phyloP scores from a whole-genome alignment of 306 rosid species.

The Pueraria montana region DNA sequence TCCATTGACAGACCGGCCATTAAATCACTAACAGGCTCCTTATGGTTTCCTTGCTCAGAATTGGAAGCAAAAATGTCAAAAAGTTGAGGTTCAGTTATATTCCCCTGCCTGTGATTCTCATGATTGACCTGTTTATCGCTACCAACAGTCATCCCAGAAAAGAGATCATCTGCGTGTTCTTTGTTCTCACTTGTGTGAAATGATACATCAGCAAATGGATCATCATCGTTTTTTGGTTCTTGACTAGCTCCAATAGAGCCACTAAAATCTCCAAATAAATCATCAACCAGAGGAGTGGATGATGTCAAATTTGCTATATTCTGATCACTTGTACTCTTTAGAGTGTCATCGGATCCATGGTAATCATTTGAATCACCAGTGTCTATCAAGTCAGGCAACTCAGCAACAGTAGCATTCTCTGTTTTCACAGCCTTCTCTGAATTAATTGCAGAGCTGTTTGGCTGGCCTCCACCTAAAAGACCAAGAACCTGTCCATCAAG shows the following conservation, averaged over 20 bases:
- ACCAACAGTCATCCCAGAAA: slow-evolving; percentile 84
- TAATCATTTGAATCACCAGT: slow-evolving; percentile 73
- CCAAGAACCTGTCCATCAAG: slow-evolving; percentile 75
- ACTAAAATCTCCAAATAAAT: slow-evolving; percentile 82
- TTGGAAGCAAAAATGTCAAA: slow-evolving; percentile 79
- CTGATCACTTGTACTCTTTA: slow-evolving; percentile 56
- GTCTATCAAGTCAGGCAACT: slow-evolving; percentile 89
- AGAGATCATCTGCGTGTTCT: slow-evolving; percentile 76
- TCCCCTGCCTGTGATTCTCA: slow-evolving; percentile 52
- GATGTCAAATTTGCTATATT: slow-evolving; percentile 56
- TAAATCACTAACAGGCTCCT: slow-evolving; percentile 63
- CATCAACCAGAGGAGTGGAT: slow-evolving; percentile 75
- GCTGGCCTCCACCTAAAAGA: slow-evolving; percentile 80
- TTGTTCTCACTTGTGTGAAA: slow-evolving; percentile 72
- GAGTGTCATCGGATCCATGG: slow-evolving; percentile 46
- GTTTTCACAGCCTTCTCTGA: slow-evolving; percentile 66
- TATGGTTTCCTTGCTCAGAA: slow-evolving; percentile 59
- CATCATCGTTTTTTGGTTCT: slow-evolving; percentile 74
- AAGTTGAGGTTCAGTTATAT: slow-evolving; percentile 59
- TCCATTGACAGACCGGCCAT: slow-evolving; percentile 75
- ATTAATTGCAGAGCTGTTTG: slow-evolving; percentile 52
- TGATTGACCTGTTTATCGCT: slow-evolving; percentile 59
- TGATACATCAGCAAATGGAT: slow-evolving; percentile 95
- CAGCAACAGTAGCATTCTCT: slow-evolving; percentile 55
- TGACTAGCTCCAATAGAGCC: slow-evolving; percentile 53